Base-by-base conservation (phyloP, 2,329 filamentous ascomycete genomes). In the Cercospora citrullina region DNA sequence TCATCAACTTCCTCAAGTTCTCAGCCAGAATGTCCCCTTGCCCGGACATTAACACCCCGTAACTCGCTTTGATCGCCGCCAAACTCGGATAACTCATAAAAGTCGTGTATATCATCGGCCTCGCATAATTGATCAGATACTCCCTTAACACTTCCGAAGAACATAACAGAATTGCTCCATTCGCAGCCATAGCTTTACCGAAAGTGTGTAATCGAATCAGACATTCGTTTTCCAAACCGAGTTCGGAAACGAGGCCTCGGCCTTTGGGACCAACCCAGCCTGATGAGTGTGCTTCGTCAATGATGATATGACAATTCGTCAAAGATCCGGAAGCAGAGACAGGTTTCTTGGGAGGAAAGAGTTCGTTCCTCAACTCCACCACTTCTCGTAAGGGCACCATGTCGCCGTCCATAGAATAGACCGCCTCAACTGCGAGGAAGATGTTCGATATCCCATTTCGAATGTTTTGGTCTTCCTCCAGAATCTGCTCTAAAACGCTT, bases 371-470 rank as follows among this genome's bases (percentile, higher is more conserved):
- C 4, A 86, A 80, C 0, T 83, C 77, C 1, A 90, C 83, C 18
- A 94, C 86, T 5, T 87, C 84, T 10, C 75, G 73, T 10, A 95
- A 80, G 0, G 89, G 90, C 0, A 87, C 87, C 18, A 92, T 80
- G 72, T 94, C 91, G 0, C 92, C 92, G 63, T 94, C 91, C 92
- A 95, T 95, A 76, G 90, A 93, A 77, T 95, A 94, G 0, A 93
- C 82, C 0, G 85, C 87, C 72, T 93, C 90, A 0, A 92, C 83
- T 0, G 87, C 87, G n/a, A 93, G 77, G 71, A 93, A 91, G 2
- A 92, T 83, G 70, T 87, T 89, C 0, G 75, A 75, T 1, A 75
- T 67, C 0, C 86, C 85, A 0, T 70, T 62, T 0, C 55, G 55
- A 0, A 87, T 64, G 6, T 63, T 60, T 45, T 66, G 60, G 39